Evolutionary conservation across 805 yeast genomes (phyloP), one percentile per base, ranked within the genome.

Genomic region (Naumovozyma dairenensis): DNA sequence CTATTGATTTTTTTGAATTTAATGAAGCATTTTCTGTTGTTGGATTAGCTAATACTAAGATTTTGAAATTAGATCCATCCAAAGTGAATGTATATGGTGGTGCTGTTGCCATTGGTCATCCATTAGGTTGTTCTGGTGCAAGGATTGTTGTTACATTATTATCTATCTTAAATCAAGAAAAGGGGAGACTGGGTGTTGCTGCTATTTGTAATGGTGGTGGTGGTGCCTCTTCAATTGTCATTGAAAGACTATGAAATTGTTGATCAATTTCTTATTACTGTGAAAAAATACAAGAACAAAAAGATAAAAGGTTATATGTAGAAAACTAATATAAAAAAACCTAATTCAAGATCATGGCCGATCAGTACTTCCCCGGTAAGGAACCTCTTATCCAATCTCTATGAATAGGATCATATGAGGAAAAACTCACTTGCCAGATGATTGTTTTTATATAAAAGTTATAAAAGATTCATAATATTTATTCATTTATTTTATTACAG

Each of bases 181-280:
- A 63, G 36, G 93, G 89, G 49, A 84, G 80, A 66, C 61, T 77
- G 48, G 99, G 99, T 60, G 85, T 77, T 46, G 96, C 96, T 51
- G 96, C 85, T 60, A 80, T 92, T 57, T 92, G 98, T 72, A 92
- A 92, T 62, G 98, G 99, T 69, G 99, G 99, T 54, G 99, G 99
- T 59, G 99, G 98, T 59, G 97, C 96, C 32, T 80, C 94, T 36
- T 79, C 97, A 17, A 68, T 92, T 51, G 84, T 92, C 41, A 73
- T 92, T 51, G 95, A 87, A 67, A 75, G 68, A 26, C 35, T 27
- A 32, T 36, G 17, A 28, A 27, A 15, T 9, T 27, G 16, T 12
- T 20, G 17, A 8, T 27, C 29, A n/a, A n/a, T n/a, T n/a, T n/a
- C n/a, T n/a, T n/a, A n/a, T n/a, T n/a, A n/a, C n/a, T n/a, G n/a